These are phyloP conservation scores for Mesotaenium endlicherianum DNA, from an alignment of 139 green algal species.

Conservation along the genomic window DNA sequence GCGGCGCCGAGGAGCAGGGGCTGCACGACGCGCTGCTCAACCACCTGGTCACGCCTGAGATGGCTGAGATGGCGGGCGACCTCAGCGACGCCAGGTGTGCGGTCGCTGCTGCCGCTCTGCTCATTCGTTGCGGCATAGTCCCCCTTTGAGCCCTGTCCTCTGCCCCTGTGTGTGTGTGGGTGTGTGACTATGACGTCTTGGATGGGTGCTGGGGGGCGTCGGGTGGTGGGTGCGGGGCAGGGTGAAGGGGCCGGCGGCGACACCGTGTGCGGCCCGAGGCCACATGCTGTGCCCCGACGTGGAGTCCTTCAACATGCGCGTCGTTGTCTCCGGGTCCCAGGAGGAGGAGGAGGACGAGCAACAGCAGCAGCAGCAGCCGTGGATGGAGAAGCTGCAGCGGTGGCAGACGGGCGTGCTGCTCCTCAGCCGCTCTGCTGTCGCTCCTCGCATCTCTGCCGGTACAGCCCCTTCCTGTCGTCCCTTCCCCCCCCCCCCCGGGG, in stretches of 20 bases:
- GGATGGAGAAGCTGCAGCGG: constrained; percentile 3
- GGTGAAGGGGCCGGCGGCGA: background rate
- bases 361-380: background rate
- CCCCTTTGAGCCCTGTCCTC: no score
- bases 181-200: background rate
- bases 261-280: background rate
- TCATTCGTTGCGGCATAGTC: no score
- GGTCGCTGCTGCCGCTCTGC: no score
- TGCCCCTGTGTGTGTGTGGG: no score
- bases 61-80: background rate
- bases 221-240: background rate
- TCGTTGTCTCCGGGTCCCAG: background rate
- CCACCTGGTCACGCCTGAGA: background rate
- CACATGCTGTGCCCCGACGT: background rate
- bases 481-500: no score
- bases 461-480: no score
- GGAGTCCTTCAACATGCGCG: background rate
- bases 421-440: background rate
- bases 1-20: background rate
- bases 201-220: background rate
- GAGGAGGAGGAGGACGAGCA: no score
- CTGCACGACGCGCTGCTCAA: background rate
- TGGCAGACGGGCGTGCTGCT: constrained; percentile 6
- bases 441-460: no score
- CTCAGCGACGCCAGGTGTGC: background rate